Base-by-base conservation (phyloP, 2,329 filamentous ascomycete genomes). In the Aspergillus pseudonomiae region DNA sequence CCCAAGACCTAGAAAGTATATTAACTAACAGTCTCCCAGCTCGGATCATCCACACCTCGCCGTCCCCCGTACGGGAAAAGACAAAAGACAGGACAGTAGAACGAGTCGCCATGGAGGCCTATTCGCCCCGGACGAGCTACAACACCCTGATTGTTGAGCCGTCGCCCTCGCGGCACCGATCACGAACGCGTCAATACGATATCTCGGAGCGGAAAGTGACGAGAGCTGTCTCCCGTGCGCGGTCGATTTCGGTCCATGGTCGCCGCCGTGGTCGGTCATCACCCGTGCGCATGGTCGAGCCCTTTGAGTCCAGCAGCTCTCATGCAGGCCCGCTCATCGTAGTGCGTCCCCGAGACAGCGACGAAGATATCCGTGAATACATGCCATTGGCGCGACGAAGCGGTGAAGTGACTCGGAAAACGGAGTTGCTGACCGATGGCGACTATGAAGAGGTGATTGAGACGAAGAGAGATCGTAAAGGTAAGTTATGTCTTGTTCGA, bases 401-500 rank as follows among this genome's bases (percentile, higher is more conserved):
- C 30, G 73, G 77, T 53, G 75, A 78, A 26, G 67, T 75, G 52
- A 72, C 75, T 50, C 71, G 70, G 24, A 68, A 73, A 24, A 75
- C 73, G n/a, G 67, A 76, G 43, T 71, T 77, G 21, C 74, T 79
- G 64, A 75, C 74, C 39, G 66, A 71, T 45, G 68, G 81, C 70
- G 72, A 83, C 70, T 77, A 78, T 45, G 79, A 84, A 57, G 86
- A 88, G 63, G 79, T 89, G 6, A 72, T 81, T 5, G 80, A 83
- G 65, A 88, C 97, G 72, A 91, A 93, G 81, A 93, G 91, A 84
- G 93, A 97, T 82, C 90, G 90, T 84, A 95, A 92, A 93, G 93
- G 94, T 96, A 95, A 90, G 91, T 89, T 95, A 88, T 68, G 70
- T 62, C 66, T 76, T 67, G 69, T 80, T 60, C 66, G 66, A 53